These are phyloP conservation scores for Meripilus lineatus DNA, from an alignment of 1,284 basidiomycete genomes.

Conservation along the genomic window DNA sequence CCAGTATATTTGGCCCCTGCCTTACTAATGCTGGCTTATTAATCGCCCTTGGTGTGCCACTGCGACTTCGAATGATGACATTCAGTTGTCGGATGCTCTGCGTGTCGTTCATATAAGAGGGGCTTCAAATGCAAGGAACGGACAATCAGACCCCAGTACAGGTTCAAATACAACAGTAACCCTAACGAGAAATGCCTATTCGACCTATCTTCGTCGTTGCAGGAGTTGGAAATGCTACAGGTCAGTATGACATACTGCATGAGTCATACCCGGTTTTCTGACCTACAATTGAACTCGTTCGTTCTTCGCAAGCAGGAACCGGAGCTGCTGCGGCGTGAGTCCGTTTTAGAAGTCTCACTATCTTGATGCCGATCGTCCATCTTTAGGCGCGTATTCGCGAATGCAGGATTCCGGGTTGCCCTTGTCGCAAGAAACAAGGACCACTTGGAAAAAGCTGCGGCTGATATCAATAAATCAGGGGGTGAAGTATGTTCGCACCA, in stretches of 20 bases:
- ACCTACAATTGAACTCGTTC: neutral
- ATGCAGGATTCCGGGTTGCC: slow-evolving; percentile 64
- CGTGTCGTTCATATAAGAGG: too few relatives aligned
- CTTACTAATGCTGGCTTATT: too few relatives aligned
- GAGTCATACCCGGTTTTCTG: neutral
- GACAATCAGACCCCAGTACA: neutral
- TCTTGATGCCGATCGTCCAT: neutral
- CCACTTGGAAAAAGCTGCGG: slow-evolving; percentile 45
- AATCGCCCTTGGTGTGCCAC: too few relatives aligned
- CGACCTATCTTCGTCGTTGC: slow-evolving; percentile 45
- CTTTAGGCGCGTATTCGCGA: slow-evolving; percentile 55
- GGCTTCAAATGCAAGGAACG: neutral
- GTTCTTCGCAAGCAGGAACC: slow-evolving; percentile 36
- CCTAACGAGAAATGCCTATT: slow-evolving; percentile 24
- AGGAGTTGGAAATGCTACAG: slow-evolving; percentile 47
- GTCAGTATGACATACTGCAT: slow-evolving; percentile 20
- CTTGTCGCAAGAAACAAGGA: slow-evolving; percentile 59
- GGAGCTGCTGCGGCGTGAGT: slow-evolving; percentile 61
- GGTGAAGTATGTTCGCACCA: slow-evolving; percentile 42
- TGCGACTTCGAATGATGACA: neutral
- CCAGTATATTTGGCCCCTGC: too few relatives aligned
- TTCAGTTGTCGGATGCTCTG: neutral
- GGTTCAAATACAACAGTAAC: neutral
- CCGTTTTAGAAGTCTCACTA: neutral
- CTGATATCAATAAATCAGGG: slow-evolving; percentile 52